A percentile compares a stretch with the other conserved stretches of the same genome.
Conservation (phyloP, 1,284 basidiomycete species). For the Sporisorium reilianum region DNA sequence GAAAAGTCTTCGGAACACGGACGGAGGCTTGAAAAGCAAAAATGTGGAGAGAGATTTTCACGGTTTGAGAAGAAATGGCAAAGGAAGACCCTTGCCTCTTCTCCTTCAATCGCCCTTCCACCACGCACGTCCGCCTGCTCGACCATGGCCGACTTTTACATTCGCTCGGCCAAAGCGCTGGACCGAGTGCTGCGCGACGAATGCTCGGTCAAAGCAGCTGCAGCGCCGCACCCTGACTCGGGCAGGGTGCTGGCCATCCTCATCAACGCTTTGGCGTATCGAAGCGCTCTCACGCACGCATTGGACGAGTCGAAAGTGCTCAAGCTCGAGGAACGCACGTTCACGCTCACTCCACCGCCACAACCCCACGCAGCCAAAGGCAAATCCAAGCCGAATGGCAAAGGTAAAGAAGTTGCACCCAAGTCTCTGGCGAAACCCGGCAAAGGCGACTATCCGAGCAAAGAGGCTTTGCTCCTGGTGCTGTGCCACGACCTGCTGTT, state of each 20-base stretch:
- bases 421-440: background rate
- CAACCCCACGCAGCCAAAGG: background rate
- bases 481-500: slow-evolving; percentile 64
- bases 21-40: background rate
- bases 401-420: background rate
- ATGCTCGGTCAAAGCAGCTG: slow-evolving; percentile 60
- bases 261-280: slow-evolving; percentile 59
- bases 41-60: background rate
- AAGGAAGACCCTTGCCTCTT: background rate
- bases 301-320: slow-evolving; percentile 35
- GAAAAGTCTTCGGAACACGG: background rate
- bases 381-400: background rate
- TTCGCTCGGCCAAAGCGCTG: slow-evolving; percentile 54
- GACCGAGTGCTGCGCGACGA: slow-evolving; percentile 53
- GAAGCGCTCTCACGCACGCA: slow-evolving; percentile 38
- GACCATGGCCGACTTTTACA: slow-evolving; percentile 62
- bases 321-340: slow-evolving; percentile 41
- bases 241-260: slow-evolving; percentile 59
- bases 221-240: slow-evolving; percentile 44
- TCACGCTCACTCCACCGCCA: slow-evolving; percentile 16
- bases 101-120: background rate
- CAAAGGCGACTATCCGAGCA: slow-evolving; percentile 17
- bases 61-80: background rate
- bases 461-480: slow-evolving; percentile 57
- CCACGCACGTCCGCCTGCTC: background rate